Conservation (phyloP, 495 filamentous ascomycete genomes). For the Penicillium coprophilum region DNA sequence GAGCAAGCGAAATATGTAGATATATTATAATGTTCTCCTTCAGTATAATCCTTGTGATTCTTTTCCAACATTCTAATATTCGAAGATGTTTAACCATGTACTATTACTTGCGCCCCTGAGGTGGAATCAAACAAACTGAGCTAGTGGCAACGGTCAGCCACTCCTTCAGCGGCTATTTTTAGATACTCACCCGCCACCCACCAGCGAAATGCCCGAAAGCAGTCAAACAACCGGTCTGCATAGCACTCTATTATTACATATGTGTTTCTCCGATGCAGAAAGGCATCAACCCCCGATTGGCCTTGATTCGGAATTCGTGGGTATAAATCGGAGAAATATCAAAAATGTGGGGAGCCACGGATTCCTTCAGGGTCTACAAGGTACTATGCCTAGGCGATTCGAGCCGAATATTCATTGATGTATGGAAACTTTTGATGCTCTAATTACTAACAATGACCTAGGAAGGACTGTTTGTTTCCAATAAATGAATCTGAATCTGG, state of each 20-base stretch:
- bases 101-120: neutral
- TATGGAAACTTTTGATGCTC: too few species aligned
- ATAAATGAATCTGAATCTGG: too few species aligned
- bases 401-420: too few species aligned
- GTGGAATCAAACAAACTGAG: neutral
- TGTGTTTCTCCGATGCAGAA: conserved; percentile 1
- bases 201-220: neutral
- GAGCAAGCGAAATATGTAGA: conserved; percentile 9
- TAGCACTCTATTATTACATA: neutral
- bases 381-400: too few species aligned
- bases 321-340: conserved; percentile 9
- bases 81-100: too few species aligned
- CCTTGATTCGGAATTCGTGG: conserved; percentile 2
- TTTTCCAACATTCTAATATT: neutral
- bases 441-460: too few species aligned
- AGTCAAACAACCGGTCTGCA: neutral
- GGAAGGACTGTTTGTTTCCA: too few species aligned
- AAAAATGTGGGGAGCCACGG: neutral
- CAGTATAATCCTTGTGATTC: neutral
- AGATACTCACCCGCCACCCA: neutral
- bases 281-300: neutral
- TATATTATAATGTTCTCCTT: neutral
- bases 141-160: neutral
- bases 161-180: neutral
- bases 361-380: too few species aligned